phyloP scores from a whole-genome alignment of 768 basidiomycete species.

The Pisolithus sp. region DNA sequence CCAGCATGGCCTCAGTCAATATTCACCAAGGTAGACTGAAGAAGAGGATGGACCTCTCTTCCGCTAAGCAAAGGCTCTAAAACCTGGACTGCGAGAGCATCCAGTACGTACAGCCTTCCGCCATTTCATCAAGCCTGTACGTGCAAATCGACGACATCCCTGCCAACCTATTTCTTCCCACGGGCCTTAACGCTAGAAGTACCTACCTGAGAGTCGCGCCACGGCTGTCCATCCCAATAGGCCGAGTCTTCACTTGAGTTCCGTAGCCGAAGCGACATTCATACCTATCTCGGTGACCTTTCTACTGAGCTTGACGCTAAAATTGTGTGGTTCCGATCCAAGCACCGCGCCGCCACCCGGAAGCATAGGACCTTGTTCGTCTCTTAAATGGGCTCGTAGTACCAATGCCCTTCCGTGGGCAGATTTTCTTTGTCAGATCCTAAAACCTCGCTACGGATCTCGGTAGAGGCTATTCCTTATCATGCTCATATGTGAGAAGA shows the following conservation, averaged over 20 bases:
- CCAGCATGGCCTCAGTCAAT: too few relatives aligned
- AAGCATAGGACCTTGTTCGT: too few relatives aligned
- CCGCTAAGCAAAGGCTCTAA: constrained; percentile 62
- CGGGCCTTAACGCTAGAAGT: constrained; percentile 49
- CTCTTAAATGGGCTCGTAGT: too few relatives aligned
- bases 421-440: too few relatives aligned
- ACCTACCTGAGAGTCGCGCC: constrained; percentile 45
- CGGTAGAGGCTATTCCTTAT: too few relatives aligned
- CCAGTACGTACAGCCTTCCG: constrained; percentile 72
- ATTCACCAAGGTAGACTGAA: neutral
- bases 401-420: too few relatives aligned
- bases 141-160: constrained; percentile 49
- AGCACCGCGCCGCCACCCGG: constrained; percentile 48
- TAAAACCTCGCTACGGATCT: too few relatives aligned
- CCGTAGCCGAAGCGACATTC: constrained; percentile 68
- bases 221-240: constrained; percentile 57
- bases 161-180: constrained; percentile 61
- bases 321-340: constrained; percentile 86
- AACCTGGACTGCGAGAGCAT: constrained; percentile 66
- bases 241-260: constrained; percentile 54
- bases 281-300: constrained; percentile 93
- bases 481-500: too few relatives aligned
- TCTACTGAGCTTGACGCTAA: constrained; percentile 81
- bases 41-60: neutral
- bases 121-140: constrained; percentile 85